Conservation (phyloP, 768 basidiomycete species). For the Lepiota brunneoincarnata region DNA sequence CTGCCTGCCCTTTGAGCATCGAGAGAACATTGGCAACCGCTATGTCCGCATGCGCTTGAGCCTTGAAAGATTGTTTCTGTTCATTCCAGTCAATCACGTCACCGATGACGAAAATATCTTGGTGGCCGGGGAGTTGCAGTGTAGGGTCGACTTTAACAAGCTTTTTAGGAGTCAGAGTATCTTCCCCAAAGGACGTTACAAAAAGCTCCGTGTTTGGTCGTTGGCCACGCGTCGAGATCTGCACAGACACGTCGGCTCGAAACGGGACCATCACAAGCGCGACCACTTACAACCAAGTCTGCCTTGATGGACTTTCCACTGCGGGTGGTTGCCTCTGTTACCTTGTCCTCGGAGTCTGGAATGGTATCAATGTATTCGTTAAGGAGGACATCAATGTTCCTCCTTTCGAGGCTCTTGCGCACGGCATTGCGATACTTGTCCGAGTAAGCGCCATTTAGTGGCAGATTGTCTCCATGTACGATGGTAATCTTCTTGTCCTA, state of each 20-base stretch:
- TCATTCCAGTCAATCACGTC: conserved; percentile 21
- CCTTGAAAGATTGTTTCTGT: conserved; percentile 19
- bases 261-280: background rate
- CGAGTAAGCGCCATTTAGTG: conserved; percentile 52
- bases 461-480: conserved; percentile 43
- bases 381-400: conserved; percentile 46
- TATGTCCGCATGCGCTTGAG: conserved; percentile 16
- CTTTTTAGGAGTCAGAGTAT: conserved; percentile 28
- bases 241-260: background rate
- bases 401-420: conserved; percentile 31
- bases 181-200: conserved; percentile 29
- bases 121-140: conserved; percentile 20
- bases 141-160: conserved; percentile 46
- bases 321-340: conserved; percentile 36
- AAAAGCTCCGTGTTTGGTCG: conserved; percentile 47
- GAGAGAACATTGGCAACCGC: conserved; percentile 14
- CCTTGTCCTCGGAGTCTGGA: conserved; percentile 34
- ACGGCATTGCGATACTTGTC: conserved; percentile 42
- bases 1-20: conserved; percentile 10
- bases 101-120: conserved; percentile 21
- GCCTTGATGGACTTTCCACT: conserved; percentile 41
- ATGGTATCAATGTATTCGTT: conserved; percentile 47
- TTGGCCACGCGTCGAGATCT: conserved; percentile 32
- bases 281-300: conserved; percentile 48
- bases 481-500: conserved; percentile 50